These are phyloP conservation scores for Rhizophora mangle DNA, from an alignment of 345 rosid genomes.

Conservation along the genomic window DNA sequence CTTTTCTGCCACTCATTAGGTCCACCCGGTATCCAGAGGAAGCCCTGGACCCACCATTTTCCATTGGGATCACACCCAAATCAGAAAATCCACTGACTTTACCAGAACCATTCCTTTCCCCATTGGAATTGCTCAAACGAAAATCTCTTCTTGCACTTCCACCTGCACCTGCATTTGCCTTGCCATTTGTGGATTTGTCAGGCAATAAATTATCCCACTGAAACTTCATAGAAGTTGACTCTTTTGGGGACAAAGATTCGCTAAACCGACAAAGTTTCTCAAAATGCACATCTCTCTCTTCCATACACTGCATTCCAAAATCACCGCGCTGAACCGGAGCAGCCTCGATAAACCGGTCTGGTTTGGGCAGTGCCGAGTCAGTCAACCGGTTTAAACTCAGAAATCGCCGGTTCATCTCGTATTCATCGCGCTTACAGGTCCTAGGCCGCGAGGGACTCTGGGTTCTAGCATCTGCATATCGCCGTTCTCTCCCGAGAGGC, in stretches of 20 bases:
- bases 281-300: constrained; percentile 9
- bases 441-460: neutral
- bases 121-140: no score
- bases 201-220: constrained; percentile 36
- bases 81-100: neutral
- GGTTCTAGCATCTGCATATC: neutral
- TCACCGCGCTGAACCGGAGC: constrained; percentile 8
- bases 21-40: constrained; percentile 3
- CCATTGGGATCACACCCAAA: constrained; percentile 11
- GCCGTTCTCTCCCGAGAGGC: neutral
- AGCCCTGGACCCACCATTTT: constrained; percentile 2
- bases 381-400: neutral
- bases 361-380: neutral
- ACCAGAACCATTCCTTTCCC: no score
- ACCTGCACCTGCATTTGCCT: neutral
- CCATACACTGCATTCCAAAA: neutral
- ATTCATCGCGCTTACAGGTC: neutral
- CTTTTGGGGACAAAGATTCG: constrained; percentile 19
- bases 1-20: neutral
- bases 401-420: neutral
- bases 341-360: neutral
- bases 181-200: constrained; percentile 6
- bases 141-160: neutral
- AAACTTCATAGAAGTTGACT: constrained; percentile 25
- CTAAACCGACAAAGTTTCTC: constrained; percentile 19